phyloP scores from a whole-genome alignment of 495 filamentous ascomycete genomes.

The Annulohypoxylon nitens region DNA sequence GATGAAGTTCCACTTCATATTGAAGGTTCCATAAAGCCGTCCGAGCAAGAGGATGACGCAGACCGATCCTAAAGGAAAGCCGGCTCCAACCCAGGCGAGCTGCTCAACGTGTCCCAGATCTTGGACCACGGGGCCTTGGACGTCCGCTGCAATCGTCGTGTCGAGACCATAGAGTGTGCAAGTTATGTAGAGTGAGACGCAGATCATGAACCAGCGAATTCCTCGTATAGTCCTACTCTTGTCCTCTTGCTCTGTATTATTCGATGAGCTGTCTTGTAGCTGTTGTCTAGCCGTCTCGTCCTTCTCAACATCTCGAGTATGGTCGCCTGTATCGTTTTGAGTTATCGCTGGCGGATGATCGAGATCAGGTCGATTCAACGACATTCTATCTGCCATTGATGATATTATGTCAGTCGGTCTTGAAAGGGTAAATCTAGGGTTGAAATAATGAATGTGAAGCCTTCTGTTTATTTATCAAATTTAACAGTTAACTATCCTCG shows the following conservation, averaged over 20 bases:
- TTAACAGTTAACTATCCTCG: background rate
- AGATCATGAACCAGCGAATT: background rate
- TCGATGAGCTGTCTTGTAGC: background rate
- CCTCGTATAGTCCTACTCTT: slow-evolving; percentile 4
- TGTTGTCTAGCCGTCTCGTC: background rate
- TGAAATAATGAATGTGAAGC: background rate
- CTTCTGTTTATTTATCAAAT: too few species aligned
- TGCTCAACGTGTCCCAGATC: background rate
- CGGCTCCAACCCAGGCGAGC: slow-evolving; percentile 3
- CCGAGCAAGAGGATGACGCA: background rate
- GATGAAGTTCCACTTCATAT: slow-evolving; percentile 7
- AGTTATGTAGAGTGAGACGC: slow-evolving; percentile 5
- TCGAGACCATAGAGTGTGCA: slow-evolving; percentile 7
- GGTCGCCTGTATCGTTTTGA: background rate
- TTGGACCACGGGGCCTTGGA: slow-evolving; percentile 1
- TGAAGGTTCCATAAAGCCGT: background rate
- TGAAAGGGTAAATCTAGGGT: background rate
- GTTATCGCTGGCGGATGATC: background rate
- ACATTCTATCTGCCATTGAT: background rate
- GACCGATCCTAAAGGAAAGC: background rate
- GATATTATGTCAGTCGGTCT: background rate
- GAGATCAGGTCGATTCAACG: background rate
- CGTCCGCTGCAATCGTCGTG: slow-evolving; percentile 5
- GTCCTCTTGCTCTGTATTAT: background rate
- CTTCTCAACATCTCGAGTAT: slow-evolving; percentile 1